Percentiles rank a stretch among this genome's conserved stretches.
Evolutionary conservation across 192 early-diverging fungal species (phyloP).

Genomic region (Hyaloraphidium curvatum): DNA sequence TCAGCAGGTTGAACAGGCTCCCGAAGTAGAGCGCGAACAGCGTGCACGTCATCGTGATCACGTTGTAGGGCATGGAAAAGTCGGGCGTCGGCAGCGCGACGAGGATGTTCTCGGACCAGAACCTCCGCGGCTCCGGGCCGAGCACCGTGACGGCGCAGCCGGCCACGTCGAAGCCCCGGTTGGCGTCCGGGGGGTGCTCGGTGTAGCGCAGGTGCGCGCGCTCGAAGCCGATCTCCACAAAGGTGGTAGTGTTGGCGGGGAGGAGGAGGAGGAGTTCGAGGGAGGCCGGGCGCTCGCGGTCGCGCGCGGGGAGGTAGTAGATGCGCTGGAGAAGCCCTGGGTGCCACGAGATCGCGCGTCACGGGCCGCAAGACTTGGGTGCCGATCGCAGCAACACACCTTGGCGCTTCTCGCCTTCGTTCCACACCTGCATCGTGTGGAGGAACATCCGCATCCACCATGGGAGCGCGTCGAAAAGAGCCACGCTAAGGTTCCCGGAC

Average conservation of each 20-base stretch:
- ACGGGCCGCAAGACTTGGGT: neutral
- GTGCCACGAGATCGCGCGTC: slow-evolving; percentile 24
- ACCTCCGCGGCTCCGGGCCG: slow-evolving; percentile 8
- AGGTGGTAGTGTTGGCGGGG: slow-evolving; percentile 45
- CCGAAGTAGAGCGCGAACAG: slow-evolving; percentile 91
- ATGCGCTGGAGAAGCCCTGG: slow-evolving; percentile 1
- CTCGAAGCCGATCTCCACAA: slow-evolving; percentile 64
- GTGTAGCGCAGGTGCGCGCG: slow-evolving; percentile 86
- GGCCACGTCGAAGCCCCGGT: slow-evolving; percentile 85
- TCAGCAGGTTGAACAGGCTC: slow-evolving; percentile 62
- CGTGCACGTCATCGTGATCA: slow-evolving; percentile 92
- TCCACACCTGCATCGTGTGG: slow-evolving; percentile 53
- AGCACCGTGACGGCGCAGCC: slow-evolving; percentile 17
- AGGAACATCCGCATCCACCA: slow-evolving; percentile 85
- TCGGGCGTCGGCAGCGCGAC: slow-evolving; percentile 87
- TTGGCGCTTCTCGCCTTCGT: slow-evolving; percentile 2
- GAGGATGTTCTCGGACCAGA: slow-evolving; percentile 74
- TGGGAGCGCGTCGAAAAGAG: slow-evolving; percentile 61
- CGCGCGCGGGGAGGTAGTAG: slow-evolving; percentile 53
- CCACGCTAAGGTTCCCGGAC: too few relatives aligned
- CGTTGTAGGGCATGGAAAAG: slow-evolving; percentile 98
- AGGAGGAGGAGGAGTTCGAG: slow-evolving; percentile 51
- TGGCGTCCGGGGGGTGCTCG: slow-evolving; percentile 90
- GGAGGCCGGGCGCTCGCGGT: slow-evolving; percentile 58
- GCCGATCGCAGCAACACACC: neutral